phyloP scores from a whole-genome alignment of 2,329 filamentous ascomycete genomes.

The Fusarium circinatum region DNA sequence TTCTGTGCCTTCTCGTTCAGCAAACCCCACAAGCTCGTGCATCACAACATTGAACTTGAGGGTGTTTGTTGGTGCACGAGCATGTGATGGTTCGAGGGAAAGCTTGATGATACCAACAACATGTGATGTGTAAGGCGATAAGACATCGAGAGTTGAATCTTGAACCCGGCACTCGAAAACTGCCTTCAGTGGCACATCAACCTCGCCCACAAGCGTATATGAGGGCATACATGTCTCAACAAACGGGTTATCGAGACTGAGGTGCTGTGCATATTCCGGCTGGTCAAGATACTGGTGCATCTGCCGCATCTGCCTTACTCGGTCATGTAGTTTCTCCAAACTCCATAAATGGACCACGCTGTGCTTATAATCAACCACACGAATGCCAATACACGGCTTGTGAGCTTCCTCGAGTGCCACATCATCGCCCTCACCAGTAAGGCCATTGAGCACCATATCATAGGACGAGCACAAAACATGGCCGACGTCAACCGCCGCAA shows the following conservation, averaged over 20 bases:
- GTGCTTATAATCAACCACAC: constrained; percentile 91
- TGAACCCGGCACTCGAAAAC: constrained; percentile 96
- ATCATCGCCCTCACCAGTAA: constrained; percentile 86
- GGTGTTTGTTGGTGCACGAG: constrained; percentile 89
- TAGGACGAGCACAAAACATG: constrained; percentile 93
- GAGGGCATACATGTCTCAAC: constrained; percentile 90
- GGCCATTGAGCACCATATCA: constrained; percentile 92
- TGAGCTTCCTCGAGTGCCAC: constrained; percentile 79
- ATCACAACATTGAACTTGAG: constrained; percentile 99
- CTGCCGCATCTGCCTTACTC: constrained; percentile 92
- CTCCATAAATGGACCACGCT: constrained; percentile 93
- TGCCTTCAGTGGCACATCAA: constrained; percentile 88
- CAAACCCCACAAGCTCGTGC: constrained; percentile 94
- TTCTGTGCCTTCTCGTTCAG: constrained; percentile 93
- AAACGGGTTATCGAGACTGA: constrained; percentile 93
- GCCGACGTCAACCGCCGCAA: constrained; percentile 88
- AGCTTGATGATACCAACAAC: constrained; percentile 91
- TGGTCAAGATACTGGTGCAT: constrained; percentile 97
- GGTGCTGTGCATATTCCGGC: constrained; percentile 92
- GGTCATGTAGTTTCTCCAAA: constrained; percentile 86
- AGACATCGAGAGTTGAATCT: constrained; percentile 90
- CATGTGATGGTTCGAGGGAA: constrained; percentile 91
- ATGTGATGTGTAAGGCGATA: constrained; percentile 91
- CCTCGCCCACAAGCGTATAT: constrained; percentile 92
- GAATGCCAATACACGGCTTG: constrained; percentile 91